Base-by-base conservation (phyloP, 2,329 filamentous ascomycete species). In the Colletotrichum sp. region DNA sequence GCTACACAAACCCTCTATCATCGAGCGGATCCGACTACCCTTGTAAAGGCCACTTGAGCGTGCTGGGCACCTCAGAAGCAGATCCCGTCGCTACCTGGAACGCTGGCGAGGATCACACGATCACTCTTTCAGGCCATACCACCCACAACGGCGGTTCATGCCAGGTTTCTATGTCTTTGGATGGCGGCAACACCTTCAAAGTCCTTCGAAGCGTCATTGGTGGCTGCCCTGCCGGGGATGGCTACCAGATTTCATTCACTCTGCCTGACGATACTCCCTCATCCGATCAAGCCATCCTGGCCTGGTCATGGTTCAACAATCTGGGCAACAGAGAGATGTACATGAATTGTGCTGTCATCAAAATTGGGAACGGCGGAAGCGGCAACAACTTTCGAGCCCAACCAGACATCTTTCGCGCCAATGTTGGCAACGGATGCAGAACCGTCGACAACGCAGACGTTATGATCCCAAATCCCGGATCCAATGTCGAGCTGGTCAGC, bases 391-490 rank as follows among this genome's bases (percentile, higher is more conserved):
- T 63, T 30, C 3, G 38, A 2, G 79, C 82, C 18, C 89, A 93
- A 1, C 94, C 94, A 0, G 85, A 90, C 32, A 90, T 96, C 84
- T 94, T 95, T 77, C 85, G 92, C 13, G 94, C 92, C 80, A 95
- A 95, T 14, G n/a, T 52, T 80, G 80, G 82, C 3, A 88, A 90
- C 21, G 82, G 80, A 1, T 95, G 93, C 81, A 84, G 78, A 3
- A 92, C 90, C 3, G 80, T 79, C 0, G 85, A 89, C 63, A 82
- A 84, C 24, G 81, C 84, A 7, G 90, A 94, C 64, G 85, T 94
- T 7, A 75, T 85, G 48, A 95, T 92, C 84, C 92, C 93, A 16
- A 82, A 91, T 65, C 90, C 93, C 0, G 94, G 94, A 2, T 80
- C 84, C 0, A 85, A 88, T 7, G 86, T 92, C 18, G 83, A 80